A percentile compares a stretch with the other conserved stretches of the same genome.
Conservation (phyloP, 1,284 basidiomycete species). For the Takashimella koratensis region DNA sequence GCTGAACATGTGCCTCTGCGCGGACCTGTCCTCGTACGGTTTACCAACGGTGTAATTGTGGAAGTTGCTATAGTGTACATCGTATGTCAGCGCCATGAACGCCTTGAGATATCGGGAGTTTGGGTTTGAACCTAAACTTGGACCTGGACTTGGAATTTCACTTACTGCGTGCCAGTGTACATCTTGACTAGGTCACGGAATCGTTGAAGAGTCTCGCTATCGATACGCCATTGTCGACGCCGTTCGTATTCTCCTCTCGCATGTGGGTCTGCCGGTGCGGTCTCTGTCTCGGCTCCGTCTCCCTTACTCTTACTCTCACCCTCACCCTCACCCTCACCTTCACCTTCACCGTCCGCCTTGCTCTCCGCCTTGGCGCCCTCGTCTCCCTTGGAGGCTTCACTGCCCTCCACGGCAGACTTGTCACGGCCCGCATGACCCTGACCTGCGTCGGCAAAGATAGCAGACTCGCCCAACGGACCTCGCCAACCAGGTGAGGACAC, state of each 20-base stretch:
- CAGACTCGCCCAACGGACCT: constrained; percentile 29
- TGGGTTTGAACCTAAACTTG: too few relatives aligned
- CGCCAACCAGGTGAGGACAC: constrained; percentile 41
- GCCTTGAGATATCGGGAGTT: too few relatives aligned
- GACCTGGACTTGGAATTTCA: too few relatives aligned
- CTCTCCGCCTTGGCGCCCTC: constrained; percentile 4
- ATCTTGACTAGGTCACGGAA: constrained; percentile 60
- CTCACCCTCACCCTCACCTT: too few relatives aligned
- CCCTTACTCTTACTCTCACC: too few relatives aligned
- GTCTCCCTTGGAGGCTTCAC: neutral
- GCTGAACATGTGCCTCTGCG: constrained; percentile 76
- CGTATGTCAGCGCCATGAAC: too few relatives aligned
- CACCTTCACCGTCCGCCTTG: constrained; percentile 16
- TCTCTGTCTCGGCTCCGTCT: too few relatives aligned
- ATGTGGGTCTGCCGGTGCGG: constrained; percentile 22
- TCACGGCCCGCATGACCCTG: too few relatives aligned
- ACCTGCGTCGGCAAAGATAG: constrained; percentile 44
- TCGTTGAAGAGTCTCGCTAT: constrained; percentile 55
- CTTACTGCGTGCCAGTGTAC: constrained; percentile 62
- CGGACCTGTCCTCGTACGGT: constrained; percentile 75
- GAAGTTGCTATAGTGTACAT: constrained; percentile 73
- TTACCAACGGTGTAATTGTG: constrained; percentile 95
- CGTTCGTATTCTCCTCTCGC: constrained; percentile 40
- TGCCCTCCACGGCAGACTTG: neutral
- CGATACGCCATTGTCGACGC: constrained; percentile 62